phyloP scores from a whole-genome alignment of 371 early-diverging fungal genomes.

The Syncephalastrum sp. region DNA sequence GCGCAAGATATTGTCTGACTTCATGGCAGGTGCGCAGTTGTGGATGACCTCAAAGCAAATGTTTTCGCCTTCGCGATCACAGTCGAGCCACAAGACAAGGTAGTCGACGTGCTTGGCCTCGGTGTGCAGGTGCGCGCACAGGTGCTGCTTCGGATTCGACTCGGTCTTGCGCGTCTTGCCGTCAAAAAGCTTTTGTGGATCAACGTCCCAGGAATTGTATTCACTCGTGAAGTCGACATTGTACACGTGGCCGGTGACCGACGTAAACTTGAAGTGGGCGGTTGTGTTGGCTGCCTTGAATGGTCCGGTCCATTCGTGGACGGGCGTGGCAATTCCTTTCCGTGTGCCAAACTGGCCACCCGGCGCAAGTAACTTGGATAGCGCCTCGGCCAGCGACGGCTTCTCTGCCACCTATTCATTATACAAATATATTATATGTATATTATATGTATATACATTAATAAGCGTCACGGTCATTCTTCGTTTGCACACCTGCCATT shows the following conservation, averaged over 20 bases:
- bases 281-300: constrained; percentile 22
- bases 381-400: constrained; percentile 71
- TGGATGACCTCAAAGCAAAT: constrained; percentile 65
- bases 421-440: not conserved
- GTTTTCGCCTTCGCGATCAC: constrained; percentile 78
- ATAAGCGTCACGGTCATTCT: too few species aligned
- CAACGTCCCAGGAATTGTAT: constrained; percentile 52
- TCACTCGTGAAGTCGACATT: constrained; percentile 47
- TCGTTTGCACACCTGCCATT: too few species aligned
- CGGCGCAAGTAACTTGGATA: constrained; percentile 55
- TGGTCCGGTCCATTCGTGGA: constrained; percentile 47
- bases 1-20: constrained; percentile 37
- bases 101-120: constrained; percentile 48
- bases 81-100: constrained; percentile 73
- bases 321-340: constrained; percentile 32
- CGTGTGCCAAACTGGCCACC: constrained; percentile 40
- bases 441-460: too few species aligned
- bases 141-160: constrained; percentile 47
- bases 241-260: constrained; percentile 49
- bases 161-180: constrained; percentile 45
- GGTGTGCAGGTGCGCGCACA: constrained; percentile 42
- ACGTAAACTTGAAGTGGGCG: constrained; percentile 45
- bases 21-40: constrained; percentile 13
- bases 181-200: constrained; percentile 41
- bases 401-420: constrained; percentile 67